phyloP scores from a whole-genome alignment of 73 alveolate genomes.

The Stentor roeselii region DNA sequence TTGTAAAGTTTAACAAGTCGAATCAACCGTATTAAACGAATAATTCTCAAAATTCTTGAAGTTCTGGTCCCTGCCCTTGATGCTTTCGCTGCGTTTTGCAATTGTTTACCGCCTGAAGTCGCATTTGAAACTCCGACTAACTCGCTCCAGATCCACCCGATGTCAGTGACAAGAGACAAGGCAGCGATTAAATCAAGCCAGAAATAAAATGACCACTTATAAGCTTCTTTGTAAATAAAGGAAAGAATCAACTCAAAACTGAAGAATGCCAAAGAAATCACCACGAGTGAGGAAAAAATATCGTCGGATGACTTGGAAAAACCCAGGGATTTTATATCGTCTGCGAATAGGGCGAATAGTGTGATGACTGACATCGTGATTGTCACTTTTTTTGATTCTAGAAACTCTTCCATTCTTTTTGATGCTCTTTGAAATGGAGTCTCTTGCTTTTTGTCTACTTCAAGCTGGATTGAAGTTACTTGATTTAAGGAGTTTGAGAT shows the following conservation, averaged over 20 bases:
- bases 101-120: slow-evolving; percentile 28
- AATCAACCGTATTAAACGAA: slow-evolving; percentile 68
- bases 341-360: slow-evolving; percentile 79
- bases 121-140: slow-evolving; percentile 30
- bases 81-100: slow-evolving; percentile 56
- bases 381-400: slow-evolving; percentile 20
- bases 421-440: slow-evolving; percentile 18
- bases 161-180: slow-evolving; percentile 64
- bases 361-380: slow-evolving; percentile 65
- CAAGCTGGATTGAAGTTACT: not conserved
- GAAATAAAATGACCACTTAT: slow-evolving; percentile 52
- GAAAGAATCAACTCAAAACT: slow-evolving; percentile 29
- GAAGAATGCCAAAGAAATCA: not conserved
- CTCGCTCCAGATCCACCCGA: slow-evolving; percentile 52
- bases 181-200: slow-evolving; percentile 73
- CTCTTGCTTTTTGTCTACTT: not conserved
- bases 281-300: slow-evolving; percentile 27
- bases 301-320: slow-evolving; percentile 62
- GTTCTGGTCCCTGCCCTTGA: slow-evolving; percentile 72
- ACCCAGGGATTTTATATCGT: slow-evolving; percentile 68
- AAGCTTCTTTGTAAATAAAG: not conserved
- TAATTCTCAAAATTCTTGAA: slow-evolving; percentile 66
- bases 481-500: not conserved
- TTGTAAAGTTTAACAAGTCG: slow-evolving; percentile 76
- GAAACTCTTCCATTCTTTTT: not conserved